These are phyloP conservation scores for Colletotrichum chrysophilum DNA, from an alignment of 2,329 filamentous ascomycete species.

Conservation along the genomic window DNA sequence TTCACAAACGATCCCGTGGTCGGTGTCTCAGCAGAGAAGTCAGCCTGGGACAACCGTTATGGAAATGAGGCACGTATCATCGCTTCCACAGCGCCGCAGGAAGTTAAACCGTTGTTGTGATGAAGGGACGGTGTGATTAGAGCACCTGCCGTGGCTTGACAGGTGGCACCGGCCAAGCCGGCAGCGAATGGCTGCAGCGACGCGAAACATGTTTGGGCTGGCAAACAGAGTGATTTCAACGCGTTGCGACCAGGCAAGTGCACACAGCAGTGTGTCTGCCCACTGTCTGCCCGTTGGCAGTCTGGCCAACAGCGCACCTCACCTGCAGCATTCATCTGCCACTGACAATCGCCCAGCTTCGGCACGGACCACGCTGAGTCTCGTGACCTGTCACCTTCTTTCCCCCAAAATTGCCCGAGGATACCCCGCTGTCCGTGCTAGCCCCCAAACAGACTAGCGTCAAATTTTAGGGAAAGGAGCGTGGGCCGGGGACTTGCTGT, in stretches of 20 bases:
- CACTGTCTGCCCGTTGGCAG: not conserved
- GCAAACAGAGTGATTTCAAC: not conserved
- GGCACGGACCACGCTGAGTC: conserved; percentile 11
- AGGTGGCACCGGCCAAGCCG: not conserved
- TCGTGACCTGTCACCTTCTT: conserved; percentile 18
- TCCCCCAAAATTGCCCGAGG: conserved; percentile 15
- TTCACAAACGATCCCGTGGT: not conserved
- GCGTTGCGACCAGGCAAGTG: not conserved
- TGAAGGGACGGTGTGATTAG: not conserved
- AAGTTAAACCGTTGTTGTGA: not conserved
- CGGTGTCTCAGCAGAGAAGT: conserved; percentile 3
- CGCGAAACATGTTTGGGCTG: conserved; percentile 8
- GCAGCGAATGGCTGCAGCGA: not conserved
- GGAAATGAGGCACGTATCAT: conserved; percentile 2
- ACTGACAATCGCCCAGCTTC: not conserved
- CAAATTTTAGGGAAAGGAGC: conserved; percentile 19
- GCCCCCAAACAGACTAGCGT: not conserved
- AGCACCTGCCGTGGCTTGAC: not conserved
- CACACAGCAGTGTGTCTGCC: not conserved
- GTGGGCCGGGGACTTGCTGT: conserved; percentile 15
- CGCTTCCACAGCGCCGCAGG: not conserved
- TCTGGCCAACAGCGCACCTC: not conserved
- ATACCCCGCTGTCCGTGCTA: not conserved
- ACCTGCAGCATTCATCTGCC: not conserved
- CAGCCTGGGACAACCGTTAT: not conserved